These are phyloP conservation scores for Pogostemon cablin DNA, from an alignment of 257 asterid genomes.

Conservation along the genomic window DNA sequence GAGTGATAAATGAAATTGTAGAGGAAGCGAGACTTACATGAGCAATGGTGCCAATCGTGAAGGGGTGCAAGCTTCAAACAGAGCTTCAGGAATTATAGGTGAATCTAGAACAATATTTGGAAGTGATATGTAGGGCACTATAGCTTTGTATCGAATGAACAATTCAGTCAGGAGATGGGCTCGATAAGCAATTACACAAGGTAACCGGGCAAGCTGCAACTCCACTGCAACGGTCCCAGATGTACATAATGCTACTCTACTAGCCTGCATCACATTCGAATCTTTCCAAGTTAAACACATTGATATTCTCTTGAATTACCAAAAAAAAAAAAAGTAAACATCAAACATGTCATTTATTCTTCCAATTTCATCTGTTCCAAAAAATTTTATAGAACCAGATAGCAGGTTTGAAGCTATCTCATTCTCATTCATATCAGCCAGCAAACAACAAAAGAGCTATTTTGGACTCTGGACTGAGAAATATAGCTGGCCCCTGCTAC, in stretches of 20 bases:
- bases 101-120: constrained; percentile 83
- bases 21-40: constrained; percentile 47
- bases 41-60: constrained; percentile 58
- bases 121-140: constrained; percentile 78
- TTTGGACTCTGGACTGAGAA: no score
- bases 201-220: constrained; percentile 89
- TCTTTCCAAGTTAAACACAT: background rate
- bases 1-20: background rate
- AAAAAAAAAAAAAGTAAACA: background rate
- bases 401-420: no score
- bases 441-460: no score
- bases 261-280: constrained; percentile 61
- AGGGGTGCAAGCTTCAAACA: constrained; percentile 80
- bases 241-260: constrained; percentile 82
- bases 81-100: constrained; percentile 81
- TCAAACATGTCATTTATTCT: background rate
- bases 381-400: background rate
- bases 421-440: no score
- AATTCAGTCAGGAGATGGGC: constrained; percentile 89
- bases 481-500: no score
- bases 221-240: constrained; percentile 95
- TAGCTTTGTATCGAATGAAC: constrained; percentile 79
- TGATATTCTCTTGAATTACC: constrained; percentile 6
- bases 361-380: background rate
- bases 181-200: constrained; percentile 88